Conservation (phyloP, 257 asterid genomes). For the Linaria vulgaris region DNA sequence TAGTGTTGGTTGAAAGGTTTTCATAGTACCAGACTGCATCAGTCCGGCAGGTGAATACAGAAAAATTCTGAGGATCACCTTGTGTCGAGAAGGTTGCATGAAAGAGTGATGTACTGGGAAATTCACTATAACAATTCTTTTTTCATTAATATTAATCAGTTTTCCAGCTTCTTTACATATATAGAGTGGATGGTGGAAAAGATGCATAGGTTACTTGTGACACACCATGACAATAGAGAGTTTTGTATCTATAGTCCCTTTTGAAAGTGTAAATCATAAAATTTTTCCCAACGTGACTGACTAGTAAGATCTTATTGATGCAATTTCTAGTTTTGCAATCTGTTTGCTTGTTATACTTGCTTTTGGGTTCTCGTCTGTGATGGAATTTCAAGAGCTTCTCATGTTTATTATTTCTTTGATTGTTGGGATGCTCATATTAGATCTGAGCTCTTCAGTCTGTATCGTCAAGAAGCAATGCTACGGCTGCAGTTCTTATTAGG, state of each 20-base stretch:
- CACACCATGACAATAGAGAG: slow-evolving; percentile 36
- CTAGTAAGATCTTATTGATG: slow-evolving; percentile 24
- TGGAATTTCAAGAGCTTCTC: too few species aligned
- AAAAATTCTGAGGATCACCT: slow-evolving; percentile 32
- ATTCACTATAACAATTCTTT: slow-evolving; percentile 38
- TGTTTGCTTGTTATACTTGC: not conserved
- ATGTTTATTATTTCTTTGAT: too few species aligned
- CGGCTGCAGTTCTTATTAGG: too few species aligned
- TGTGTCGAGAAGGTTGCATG: slow-evolving; percentile 34
- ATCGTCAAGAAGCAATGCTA: too few species aligned
- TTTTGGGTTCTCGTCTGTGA: too few species aligned
- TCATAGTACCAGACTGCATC: slow-evolving; percentile 24
- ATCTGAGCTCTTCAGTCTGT: too few species aligned
- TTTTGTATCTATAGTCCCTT: slow-evolving; percentile 57
- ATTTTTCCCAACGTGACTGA: slow-evolving; percentile 41
- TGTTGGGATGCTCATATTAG: too few species aligned
- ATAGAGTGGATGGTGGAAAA: slow-evolving; percentile 67
- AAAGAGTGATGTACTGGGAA: slow-evolving; percentile 30
- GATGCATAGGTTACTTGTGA: slow-evolving; percentile 41
- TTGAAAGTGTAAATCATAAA: slow-evolving; percentile 62
- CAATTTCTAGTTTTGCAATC: slow-evolving; percentile 8
- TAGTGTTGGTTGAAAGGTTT: slow-evolving; percentile 35
- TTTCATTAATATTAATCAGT: slow-evolving; percentile 31
- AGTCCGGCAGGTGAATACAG: slow-evolving; percentile 29
- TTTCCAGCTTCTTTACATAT: slow-evolving; percentile 42